These are phyloP conservation scores for Voacanga thouarsii DNA, from an alignment of 257 asterid genomes.

Conservation along the genomic window DNA sequence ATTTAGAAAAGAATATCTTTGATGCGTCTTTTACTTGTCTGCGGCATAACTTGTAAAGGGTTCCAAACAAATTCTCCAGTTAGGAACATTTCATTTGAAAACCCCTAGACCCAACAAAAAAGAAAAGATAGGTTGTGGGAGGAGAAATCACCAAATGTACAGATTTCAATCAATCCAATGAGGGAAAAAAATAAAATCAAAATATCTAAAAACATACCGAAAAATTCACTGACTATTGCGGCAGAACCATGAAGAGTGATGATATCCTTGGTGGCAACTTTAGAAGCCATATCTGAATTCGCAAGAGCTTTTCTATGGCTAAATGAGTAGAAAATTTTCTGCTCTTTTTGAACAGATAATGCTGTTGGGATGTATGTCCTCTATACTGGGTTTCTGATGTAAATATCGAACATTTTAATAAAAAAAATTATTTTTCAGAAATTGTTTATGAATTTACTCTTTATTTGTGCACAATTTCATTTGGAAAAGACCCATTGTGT, in stretches of 20 bases:
- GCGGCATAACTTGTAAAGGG: slow-evolving; percentile 80
- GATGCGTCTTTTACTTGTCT: slow-evolving; percentile 48
- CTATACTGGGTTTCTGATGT: too few relatives aligned
- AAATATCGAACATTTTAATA: too few relatives aligned
- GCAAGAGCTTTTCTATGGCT: neutral
- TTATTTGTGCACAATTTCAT: too few relatives aligned
- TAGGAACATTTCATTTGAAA: slow-evolving; percentile 9
- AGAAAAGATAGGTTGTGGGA: too few relatives aligned
- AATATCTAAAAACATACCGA: slow-evolving; percentile 52
- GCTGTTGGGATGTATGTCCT: too few relatives aligned
- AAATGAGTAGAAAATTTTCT: neutral
- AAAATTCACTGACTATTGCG: slow-evolving; percentile 86
- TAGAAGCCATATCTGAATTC: slow-evolving; percentile 56
- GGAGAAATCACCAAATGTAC: too few relatives aligned
- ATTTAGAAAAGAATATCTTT: neutral
- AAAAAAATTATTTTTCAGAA: too few relatives aligned
- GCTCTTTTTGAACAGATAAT: neutral
- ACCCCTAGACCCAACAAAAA: neutral
- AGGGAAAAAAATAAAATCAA: too few relatives aligned
- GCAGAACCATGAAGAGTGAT: slow-evolving; percentile 95
- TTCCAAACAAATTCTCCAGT: slow-evolving; percentile 14
- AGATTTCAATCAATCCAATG: too few relatives aligned
- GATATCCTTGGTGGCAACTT: slow-evolving; percentile 70
- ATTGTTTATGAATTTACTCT: too few relatives aligned
- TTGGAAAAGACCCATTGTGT: too few relatives aligned